Conservation (phyloP, 495 filamentous ascomycete species). For the Penicillium roqueforti region DNA sequence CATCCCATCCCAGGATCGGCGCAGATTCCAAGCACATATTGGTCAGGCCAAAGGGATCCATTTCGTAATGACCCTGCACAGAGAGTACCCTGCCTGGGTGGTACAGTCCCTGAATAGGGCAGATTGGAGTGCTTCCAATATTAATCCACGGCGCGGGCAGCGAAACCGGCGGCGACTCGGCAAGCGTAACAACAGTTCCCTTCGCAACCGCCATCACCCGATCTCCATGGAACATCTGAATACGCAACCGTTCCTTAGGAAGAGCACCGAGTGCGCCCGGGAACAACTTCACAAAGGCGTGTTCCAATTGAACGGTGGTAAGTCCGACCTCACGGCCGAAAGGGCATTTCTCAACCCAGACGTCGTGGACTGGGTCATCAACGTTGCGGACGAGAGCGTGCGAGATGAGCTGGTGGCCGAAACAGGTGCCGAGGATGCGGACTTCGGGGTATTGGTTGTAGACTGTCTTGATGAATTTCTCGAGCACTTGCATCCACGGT, state of each 20-base stretch:
- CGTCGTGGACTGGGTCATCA: slow-evolving; percentile 20
- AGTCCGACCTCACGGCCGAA: slow-evolving; percentile 34
- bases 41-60: slow-evolving; percentile 33
- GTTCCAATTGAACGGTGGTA: slow-evolving; percentile 24
- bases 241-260: slow-evolving; percentile 19
- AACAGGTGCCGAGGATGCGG: slow-evolving; percentile 38
- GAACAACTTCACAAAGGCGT: slow-evolving; percentile 23
- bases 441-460: slow-evolving; percentile 36
- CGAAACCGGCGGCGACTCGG: slow-evolving; percentile 23
- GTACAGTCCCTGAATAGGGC: slow-evolving; percentile 41
- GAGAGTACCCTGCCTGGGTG: slow-evolving; percentile 29
- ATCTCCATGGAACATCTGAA: slow-evolving; percentile 41
- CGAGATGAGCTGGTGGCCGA: slow-evolving; percentile 41
- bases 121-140: slow-evolving; percentile 31
- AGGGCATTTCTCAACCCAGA: slow-evolving; percentile 29
- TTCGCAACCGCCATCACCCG: slow-evolving; percentile 30
- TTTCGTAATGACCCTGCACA: slow-evolving; percentile 37
- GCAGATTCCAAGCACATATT: slow-evolving; percentile 32
- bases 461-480: slow-evolving; percentile 26
- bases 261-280: slow-evolving; percentile 14
- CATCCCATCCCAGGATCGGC: slow-evolving; percentile 25
- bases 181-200: slow-evolving; percentile 15
- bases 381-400: slow-evolving; percentile 26
- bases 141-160: slow-evolving; percentile 30
- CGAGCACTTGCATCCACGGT: slow-evolving; percentile 28